Evolutionary conservation across 2,329 filamentous ascomycete species (phyloP), one percentile per base, ranked within the genome.

Genomic region (Penicillium sp.): DNA sequence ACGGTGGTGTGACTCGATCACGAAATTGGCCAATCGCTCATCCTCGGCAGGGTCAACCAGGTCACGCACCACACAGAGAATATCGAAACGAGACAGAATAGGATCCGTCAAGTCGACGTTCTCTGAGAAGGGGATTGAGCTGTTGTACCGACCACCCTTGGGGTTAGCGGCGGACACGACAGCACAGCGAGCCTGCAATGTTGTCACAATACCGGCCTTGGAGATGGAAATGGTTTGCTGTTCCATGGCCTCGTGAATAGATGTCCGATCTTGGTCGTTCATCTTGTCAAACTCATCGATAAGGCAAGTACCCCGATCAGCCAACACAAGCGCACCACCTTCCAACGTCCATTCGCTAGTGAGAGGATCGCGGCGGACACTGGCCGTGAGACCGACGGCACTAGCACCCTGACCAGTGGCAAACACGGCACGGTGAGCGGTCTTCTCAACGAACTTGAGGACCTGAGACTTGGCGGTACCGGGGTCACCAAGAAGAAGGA

Each of bases 211-310:
- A 77, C 94, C 94, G 0, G 94, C 94, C 75, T 99, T 99, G 63
- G 92, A 96, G 71, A 99, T 99, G 60, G 93, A 97, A 66, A 99
- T 99, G 1, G 94, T 99, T 78, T 99, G 94, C 77, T 99, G 94
- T 77, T 99, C 94, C 94, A 99, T 99, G 59, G 94, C 94, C 81
- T 99, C 94, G 83, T 99, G 94, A 67, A 99, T 99, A 8, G 92
- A 96, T 1, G 94, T 97, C 64, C 94, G 87, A 75, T 99, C 94
- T 73, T 97, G 92, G 73, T 99, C 94, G 74, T 97, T 97, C 94
- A 99, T 99, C 83, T 99, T 99, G 84, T 99, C 94, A 69, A 99
- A 99, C 77, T 99, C 94, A 69, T 99, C 94, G 62, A 99, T 99
- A 31, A 99, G 82, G 70, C 94, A 97, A 17, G 91, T 96, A 41